Conservation (phyloP, 257 asterid genomes). For the Marsdenia floribunda region DNA sequence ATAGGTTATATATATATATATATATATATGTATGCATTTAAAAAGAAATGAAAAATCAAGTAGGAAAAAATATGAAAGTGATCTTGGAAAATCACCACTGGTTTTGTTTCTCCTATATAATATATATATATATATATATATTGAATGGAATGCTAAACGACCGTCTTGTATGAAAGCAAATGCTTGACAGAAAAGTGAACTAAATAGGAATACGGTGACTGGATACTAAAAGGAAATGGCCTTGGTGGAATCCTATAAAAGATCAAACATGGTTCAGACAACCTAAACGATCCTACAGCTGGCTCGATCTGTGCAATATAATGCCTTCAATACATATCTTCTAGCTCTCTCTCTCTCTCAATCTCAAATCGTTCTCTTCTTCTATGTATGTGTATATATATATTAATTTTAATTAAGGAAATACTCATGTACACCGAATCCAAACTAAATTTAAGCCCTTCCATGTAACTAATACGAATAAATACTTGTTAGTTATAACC, state of each 20-base stretch:
- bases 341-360: background rate
- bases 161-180: background rate
- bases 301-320: constrained; percentile 13
- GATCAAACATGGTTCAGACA: constrained; percentile 28
- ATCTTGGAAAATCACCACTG: no score
- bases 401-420: no score
- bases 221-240: constrained; percentile 12
- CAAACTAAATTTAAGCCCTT: background rate
- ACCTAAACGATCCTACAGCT: constrained; percentile 29
- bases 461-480: no score
- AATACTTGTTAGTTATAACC: no score
- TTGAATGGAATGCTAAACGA: background rate
- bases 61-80: no score
- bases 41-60: no score
- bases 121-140: no score
- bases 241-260: constrained; percentile 21
- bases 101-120: no score
- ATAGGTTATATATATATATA: background rate
- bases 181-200: background rate
- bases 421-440: background rate
- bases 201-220: constrained; percentile 13
- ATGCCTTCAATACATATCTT: background rate
- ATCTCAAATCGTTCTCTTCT: background rate
- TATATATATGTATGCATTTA: background rate
- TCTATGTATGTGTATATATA: background rate